Conservation (phyloP, 495 filamentous ascomycete genomes). For the Penicillium turbatum region DNA sequence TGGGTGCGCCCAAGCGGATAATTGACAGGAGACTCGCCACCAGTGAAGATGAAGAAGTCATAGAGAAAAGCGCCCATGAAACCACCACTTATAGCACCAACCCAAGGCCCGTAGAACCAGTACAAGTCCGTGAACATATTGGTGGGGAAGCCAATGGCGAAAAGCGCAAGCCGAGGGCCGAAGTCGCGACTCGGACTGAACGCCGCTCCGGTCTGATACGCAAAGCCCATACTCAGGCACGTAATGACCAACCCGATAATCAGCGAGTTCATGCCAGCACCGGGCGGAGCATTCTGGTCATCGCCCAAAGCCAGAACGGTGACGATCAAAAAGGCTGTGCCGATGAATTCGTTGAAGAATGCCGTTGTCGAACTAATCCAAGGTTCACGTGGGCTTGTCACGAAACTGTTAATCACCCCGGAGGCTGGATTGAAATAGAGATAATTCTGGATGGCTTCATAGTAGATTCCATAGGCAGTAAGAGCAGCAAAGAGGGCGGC, state of each 20-base stretch:
- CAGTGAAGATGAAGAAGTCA: conserved; percentile 52
- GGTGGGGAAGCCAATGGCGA: conserved; percentile 40
- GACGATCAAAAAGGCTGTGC: conserved; percentile 40
- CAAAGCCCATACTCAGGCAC: conserved; percentile 41
- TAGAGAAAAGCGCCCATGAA: conserved; percentile 47
- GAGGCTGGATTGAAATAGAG: conserved; percentile 26
- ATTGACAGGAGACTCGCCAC: conserved; percentile 50
- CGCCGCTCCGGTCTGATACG: conserved; percentile 46
- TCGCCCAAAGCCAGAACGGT: conserved; percentile 52
- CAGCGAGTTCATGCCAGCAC: conserved; percentile 49
- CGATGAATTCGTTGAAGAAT: conserved; percentile 51
- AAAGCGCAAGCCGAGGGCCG: conserved; percentile 42
- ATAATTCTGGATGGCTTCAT: conserved; percentile 42
- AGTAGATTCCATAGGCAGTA: conserved; percentile 47
- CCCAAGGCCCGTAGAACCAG: conserved; percentile 52
- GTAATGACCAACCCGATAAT: conserved; percentile 46
- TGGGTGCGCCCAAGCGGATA: conserved; percentile 40
- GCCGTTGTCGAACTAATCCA: conserved; percentile 45
- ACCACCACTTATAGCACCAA: conserved; percentile 40
- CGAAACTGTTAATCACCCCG: conserved; percentile 39
- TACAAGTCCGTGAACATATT: conserved; percentile 41
- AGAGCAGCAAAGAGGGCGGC: conserved; percentile 42
- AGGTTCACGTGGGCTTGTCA: conserved; percentile 37
- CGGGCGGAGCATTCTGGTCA: conserved; percentile 51
- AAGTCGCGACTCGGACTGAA: conserved; percentile 52